Percentiles rank a stretch among this genome's conserved stretches.
These are phyloP conservation scores for Alternaria novae-zelandiae DNA, from an alignment of 2,329 filamentous ascomycete genomes.

Conservation along the genomic window DNA sequence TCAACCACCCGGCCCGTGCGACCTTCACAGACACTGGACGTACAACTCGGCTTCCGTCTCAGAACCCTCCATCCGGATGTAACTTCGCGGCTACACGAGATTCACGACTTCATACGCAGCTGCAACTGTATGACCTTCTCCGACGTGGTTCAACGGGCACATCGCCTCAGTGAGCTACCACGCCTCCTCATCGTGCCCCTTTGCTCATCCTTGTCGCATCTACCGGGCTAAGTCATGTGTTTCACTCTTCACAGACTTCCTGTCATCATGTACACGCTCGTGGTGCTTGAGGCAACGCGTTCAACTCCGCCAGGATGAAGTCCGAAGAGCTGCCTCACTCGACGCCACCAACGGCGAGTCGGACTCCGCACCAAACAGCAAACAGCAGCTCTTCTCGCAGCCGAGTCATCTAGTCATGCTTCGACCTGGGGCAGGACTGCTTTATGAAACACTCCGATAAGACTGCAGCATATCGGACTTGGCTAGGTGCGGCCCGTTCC, in stretches of 20 bases:
- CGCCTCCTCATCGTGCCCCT: background rate
- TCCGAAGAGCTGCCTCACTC: background rate
- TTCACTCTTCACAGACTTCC: background rate
- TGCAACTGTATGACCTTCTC: background rate
- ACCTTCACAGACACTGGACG: background rate
- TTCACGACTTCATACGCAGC: background rate
- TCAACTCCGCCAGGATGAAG: background rate
- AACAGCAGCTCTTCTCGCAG: background rate
- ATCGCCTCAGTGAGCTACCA: background rate
- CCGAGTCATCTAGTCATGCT: background rate
- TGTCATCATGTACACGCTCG: background rate
- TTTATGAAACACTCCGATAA: background rate
- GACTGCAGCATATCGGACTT: slow-evolving; percentile 17
- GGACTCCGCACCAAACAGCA: background rate
- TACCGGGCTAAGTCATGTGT: background rate
- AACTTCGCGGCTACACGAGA: background rate
- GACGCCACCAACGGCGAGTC: background rate
- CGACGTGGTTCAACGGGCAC: background rate
- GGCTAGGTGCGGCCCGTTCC: slow-evolving; percentile 11
- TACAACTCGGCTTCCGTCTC: background rate
- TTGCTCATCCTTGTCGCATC: background rate
- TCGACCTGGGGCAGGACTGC: background rate
- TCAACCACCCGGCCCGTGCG: background rate
- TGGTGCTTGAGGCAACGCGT: background rate
- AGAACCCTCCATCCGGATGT: background rate